These are phyloP conservation scores for Rubroshorea leprosula DNA, from an alignment of 345 rosid genomes.

Conservation along the genomic window DNA sequence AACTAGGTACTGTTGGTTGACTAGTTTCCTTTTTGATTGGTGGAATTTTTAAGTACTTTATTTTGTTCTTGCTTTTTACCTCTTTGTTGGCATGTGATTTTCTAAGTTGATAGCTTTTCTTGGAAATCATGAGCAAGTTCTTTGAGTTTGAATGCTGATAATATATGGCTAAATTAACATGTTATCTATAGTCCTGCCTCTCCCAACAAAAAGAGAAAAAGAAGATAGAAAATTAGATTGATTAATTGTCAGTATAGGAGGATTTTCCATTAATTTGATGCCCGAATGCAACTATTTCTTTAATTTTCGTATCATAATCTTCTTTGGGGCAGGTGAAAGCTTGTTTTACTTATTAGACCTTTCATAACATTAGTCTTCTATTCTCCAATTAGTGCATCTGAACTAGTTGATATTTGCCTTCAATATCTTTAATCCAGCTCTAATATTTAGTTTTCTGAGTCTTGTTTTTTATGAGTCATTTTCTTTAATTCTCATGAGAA, in stretches of 20 bases:
- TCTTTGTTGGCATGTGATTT: slow-evolving; percentile 8
- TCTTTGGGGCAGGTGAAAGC: not conserved
- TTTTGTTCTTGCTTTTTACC: too few relatives aligned
- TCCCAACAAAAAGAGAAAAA: too few relatives aligned
- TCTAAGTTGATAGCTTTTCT: not conserved
- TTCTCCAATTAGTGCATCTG: not conserved
- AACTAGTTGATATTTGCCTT: not conserved
- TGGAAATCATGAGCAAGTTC: not conserved
- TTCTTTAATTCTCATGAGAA: not conserved
- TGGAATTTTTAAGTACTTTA: slow-evolving; percentile 1
- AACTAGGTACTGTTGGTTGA: slow-evolving; percentile 25
- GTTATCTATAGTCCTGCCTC: not conserved
- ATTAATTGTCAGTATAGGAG: not conserved
- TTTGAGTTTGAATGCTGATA: not conserved
- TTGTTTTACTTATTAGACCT: not conserved
- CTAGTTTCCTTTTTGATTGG: slow-evolving; percentile 16
- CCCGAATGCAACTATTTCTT: not conserved
- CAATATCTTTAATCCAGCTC: not conserved
- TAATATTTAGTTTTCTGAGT: too few relatives aligned
- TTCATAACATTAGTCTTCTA: not conserved
- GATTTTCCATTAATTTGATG: not conserved
- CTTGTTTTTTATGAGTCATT: too few relatives aligned
- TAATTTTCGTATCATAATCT: too few relatives aligned
- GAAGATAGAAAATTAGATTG: too few relatives aligned
- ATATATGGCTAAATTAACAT: not conserved